Evolutionary conservation across 805 yeast species (phyloP), one percentile per base, ranked within the genome.

Genomic region (Nakazawaea ambrosiae): DNA sequence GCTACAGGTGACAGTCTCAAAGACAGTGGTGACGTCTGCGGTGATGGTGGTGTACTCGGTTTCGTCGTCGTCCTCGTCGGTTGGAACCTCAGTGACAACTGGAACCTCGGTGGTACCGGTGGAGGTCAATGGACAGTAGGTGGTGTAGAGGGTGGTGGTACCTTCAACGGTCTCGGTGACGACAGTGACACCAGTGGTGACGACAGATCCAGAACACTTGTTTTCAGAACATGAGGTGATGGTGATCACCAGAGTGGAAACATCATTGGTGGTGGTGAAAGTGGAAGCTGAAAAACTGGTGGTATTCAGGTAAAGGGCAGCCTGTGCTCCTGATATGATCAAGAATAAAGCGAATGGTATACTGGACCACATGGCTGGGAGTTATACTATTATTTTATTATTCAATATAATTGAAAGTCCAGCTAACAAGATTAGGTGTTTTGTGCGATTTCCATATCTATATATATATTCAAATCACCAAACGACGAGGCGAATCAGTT

Each of bases 21-120:
- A 14, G 27, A 58, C 30, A 24, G 58, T 37, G 20, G 60, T 39
- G 8, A 55, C 38, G 27, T 55, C 34, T 33, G 43, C 33, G 20
- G 40, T 26, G 17, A 33, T 18, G 24, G 43, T 34, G 15, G 31
- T 10, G 36, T 19, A 31, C 11, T 11, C 48, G 40, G 61, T 53
- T 40, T 58, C 58, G 29, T 12, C 12, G 14, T 9, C 23, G 11
- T 25, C 36, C 16, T 18, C 36, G 18, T 25, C 36, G 7, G 3
- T 24, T n/a, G n/a, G n/a, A n/a, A n/a, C n/a, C n/a, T n/a, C n/a
- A n/a, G n/a, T n/a, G n/a, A n/a, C n/a, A n/a, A n/a, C n/a, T n/a
- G n/a, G n/a, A n/a, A n/a, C n/a, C 16, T 11, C 33, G 26, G 36
- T 30, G 12, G 24, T 32, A 32, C 36, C 43, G n/a, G 35, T 25